Percentiles rank a stretch among this genome's conserved stretches.
These are phyloP conservation scores for Meredithiella fracta DNA, from an alignment of 2,329 filamentous ascomycete genomes.

Conservation along the genomic window DNA sequence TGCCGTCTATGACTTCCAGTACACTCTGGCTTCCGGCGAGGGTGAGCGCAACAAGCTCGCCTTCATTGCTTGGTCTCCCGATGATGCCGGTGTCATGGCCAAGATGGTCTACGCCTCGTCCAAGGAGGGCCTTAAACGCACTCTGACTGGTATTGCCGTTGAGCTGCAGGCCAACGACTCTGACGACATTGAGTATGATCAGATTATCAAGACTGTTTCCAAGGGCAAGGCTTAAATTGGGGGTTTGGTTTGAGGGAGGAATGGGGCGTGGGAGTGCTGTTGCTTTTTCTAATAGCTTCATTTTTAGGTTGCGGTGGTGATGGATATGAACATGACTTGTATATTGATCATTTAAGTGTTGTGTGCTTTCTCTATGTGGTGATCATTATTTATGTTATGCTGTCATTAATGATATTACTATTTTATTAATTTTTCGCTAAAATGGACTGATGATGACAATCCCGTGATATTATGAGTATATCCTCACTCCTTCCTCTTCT, in stretches of 20 bases:
- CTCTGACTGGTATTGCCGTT: slow-evolving; percentile 55
- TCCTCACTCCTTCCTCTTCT: not conserved
- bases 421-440: not conserved
- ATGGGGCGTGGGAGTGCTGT: not conserved
- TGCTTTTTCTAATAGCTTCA: slow-evolving; percentile 10
- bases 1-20: slow-evolving; percentile 74
- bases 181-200: slow-evolving; percentile 66
- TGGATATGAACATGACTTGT: slow-evolving; percentile 2
- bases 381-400: slow-evolving; percentile 1
- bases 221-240: slow-evolving; percentile 38
- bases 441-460: not conserved
- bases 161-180: slow-evolving; percentile 74
- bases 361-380: no score
- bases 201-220: slow-evolving; percentile 49
- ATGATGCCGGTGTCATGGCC: slow-evolving; percentile 63
- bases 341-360: no score
- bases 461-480: not conserved
- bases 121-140: slow-evolving; percentile 70
- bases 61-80: slow-evolving; percentile 66
- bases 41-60: slow-evolving; percentile 63
- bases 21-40: slow-evolving; percentile 54
- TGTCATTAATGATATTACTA: not conserved
- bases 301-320: not conserved
- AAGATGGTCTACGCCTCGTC: slow-evolving; percentile 87
- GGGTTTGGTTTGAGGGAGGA: not conserved